Base-by-base conservation (phyloP, 2,329 filamentous ascomycete species). In the Penicillium sp. region DNA sequence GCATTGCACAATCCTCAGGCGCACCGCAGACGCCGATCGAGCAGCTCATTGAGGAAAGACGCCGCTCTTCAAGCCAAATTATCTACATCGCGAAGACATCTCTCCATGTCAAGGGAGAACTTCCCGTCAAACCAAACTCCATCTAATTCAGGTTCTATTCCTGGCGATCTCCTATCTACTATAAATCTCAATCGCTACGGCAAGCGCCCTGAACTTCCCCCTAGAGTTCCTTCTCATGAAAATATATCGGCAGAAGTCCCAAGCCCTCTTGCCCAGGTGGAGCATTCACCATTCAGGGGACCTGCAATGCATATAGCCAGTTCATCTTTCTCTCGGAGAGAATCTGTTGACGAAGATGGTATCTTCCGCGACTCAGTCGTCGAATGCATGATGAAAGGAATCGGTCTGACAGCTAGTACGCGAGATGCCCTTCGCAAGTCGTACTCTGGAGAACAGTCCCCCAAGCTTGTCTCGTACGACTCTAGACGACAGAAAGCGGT, bases 301-400 rank as follows among this genome's bases (percentile, higher is more conserved):
- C 62, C 68, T 5, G 47, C 62, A 16, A 62, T 67, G 28, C 63
- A 64, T 49, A 64, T 63, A 7, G 64, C 62, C 21, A 63, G 65
- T 30, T 68, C 71, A 16, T 59, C 69, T 1, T 73, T 85, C 46
- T 88, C 91, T 64, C 83, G 88, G 5, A 86, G 92, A 62, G 91
- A 97, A 56, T 88, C 89, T 0, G 76, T 91, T 7, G 90, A 96
- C 62, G 94, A 97, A 68, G 93, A 97, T 65, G 84, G 87, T 47
- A 74, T 96, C 6, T 97, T 99, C 71, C 83, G 95, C 42, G 87
- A 91, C 58, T 95, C 91, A 0, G 91, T 99, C 16, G 76, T 97
- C 21, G 91, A 96, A 63, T 97, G 94, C 68, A 96, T 99, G 77
- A 93, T 96, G 74, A 97, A 93, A 68, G 89, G 91, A 0, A 88